These are phyloP conservation scores for Chloranthus sessilifolius DNA, from an alignment of 164 flowering plant species.

Conservation along the genomic window DNA sequence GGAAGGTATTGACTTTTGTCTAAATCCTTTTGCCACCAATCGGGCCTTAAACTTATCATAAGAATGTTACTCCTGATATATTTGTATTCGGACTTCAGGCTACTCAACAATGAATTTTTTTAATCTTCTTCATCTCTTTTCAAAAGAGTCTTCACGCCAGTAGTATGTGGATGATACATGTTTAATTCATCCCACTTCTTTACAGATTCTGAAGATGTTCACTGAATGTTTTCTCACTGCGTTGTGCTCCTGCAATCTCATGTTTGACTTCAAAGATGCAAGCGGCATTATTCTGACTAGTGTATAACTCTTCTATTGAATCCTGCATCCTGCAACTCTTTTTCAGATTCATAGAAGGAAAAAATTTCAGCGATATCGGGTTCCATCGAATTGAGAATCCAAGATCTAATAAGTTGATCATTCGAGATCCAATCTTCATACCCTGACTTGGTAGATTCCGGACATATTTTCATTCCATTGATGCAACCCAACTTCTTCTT, in stretches of 20 bases:
- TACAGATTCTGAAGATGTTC: too few species aligned
- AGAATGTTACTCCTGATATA: neutral
- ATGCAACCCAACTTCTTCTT: too few species aligned
- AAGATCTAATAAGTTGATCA: conserved; percentile 8
- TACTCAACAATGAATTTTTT: too few species aligned
- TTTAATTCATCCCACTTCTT: neutral
- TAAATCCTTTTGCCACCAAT: too few species aligned
- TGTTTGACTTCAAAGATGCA: neutral
- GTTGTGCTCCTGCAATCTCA: neutral
- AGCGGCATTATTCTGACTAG: neutral
- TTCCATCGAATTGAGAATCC: conserved; percentile 12
- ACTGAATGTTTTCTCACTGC: neutral
- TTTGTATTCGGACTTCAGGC: neutral
- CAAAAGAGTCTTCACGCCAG: neutral
- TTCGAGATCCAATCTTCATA: conserved; percentile 6
- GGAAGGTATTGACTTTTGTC: too few species aligned
- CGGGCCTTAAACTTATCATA: too few species aligned
- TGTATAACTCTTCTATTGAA: neutral
- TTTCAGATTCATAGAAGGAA: neutral
- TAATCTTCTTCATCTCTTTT: neutral
- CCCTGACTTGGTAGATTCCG: neutral
- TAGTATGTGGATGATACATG: neutral
- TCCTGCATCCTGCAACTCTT: too few species aligned
- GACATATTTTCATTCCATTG: too few species aligned
- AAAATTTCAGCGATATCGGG: neutral